Percentiles rank a stretch among this genome's conserved stretches.
These are phyloP conservation scores for Lagenidium giganteum DNA, from an alignment of 352 stramenopile species.

Conservation along the genomic window DNA sequence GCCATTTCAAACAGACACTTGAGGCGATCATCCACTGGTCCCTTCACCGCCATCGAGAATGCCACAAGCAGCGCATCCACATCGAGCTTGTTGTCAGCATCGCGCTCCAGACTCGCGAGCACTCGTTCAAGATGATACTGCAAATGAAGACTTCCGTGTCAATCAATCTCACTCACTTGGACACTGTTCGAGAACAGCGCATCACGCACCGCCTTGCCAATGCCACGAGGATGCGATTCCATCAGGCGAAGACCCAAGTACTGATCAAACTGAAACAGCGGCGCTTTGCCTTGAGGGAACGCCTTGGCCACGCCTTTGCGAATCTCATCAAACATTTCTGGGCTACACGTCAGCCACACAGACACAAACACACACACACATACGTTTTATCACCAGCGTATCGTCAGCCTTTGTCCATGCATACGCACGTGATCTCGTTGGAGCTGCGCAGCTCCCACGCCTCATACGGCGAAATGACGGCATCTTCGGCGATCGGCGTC, in stretches of 20 bases:
- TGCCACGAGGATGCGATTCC: slow-evolving; percentile 43
- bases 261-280: slow-evolving; percentile 75
- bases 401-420: not conserved
- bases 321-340: slow-evolving; percentile 45
- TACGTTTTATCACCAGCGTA: too few species aligned
- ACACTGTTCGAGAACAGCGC: not conserved
- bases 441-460: slow-evolving; percentile 77
- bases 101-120: slow-evolving; percentile 55
- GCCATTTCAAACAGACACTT: slow-evolving; percentile 67
- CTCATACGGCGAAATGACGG: slow-evolving; percentile 82
- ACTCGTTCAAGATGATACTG: slow-evolving; percentile 78
- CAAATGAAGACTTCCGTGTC: not conserved
- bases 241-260: slow-evolving; percentile 69
- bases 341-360: slow-evolving; percentile 18
- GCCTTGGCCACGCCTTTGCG: slow-evolving; percentile 36
- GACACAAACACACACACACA: not conserved
- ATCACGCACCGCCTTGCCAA: slow-evolving; percentile 48
- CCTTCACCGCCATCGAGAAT: slow-evolving; percentile 82
- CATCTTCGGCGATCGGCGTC: slow-evolving; percentile 60
- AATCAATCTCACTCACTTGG: too few species aligned
- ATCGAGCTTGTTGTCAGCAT: slow-evolving; percentile 49
- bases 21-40: slow-evolving; percentile 60
- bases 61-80: slow-evolving; percentile 72
- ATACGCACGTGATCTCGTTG: slow-evolving; percentile 71
- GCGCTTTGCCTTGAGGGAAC: slow-evolving; percentile 59